Evolutionary conservation across 2,329 filamentous ascomycete species (phyloP).

Genomic region (Hymenoscyphus salicellus): DNA sequence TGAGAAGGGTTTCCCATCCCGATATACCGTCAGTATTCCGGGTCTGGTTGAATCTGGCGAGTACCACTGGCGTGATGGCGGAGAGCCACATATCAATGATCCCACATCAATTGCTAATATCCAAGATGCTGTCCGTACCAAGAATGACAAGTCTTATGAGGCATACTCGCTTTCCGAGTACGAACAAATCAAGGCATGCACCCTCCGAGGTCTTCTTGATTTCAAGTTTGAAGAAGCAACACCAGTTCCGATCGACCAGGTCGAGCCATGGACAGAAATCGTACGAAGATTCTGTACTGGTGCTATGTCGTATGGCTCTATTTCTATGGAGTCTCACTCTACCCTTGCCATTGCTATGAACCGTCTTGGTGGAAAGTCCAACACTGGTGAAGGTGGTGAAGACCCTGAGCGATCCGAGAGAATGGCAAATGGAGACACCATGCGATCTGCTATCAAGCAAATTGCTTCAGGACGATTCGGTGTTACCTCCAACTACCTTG

Average conservation of each 20-base stretch:
- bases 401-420: slow-evolving; percentile 85
- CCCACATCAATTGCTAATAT: slow-evolving; percentile 94
- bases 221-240: slow-evolving; percentile 89
- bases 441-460: slow-evolving; percentile 97
- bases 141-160: slow-evolving; percentile 98
- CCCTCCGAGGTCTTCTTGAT: slow-evolving; percentile 87
- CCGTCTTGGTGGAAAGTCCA: slow-evolving; percentile 91
- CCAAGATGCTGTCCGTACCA: slow-evolving; percentile 90
- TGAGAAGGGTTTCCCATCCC: slow-evolving; percentile 84
- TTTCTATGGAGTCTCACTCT: slow-evolving; percentile 97
- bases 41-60: slow-evolving; percentile 90
- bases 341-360: slow-evolving; percentile 97
- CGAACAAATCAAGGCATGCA: slow-evolving; percentile 95
- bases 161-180: slow-evolving; percentile 91
- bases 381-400: slow-evolving; percentile 96
- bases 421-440: slow-evolving; percentile 89
- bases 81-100: slow-evolving; percentile 93
- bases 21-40: slow-evolving; percentile 70
- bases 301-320: slow-evolving; percentile 97
- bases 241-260: slow-evolving; percentile 89
- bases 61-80: slow-evolving; percentile 97
- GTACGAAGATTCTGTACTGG: slow-evolving; percentile 94
- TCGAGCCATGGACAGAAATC: slow-evolving; percentile 97
- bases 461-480: slow-evolving; percentile 94
- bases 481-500: slow-evolving; percentile 91